These are phyloP conservation scores for Cucumis melo DNA, from an alignment of 306 rosid species.

Conservation along the genomic window DNA sequence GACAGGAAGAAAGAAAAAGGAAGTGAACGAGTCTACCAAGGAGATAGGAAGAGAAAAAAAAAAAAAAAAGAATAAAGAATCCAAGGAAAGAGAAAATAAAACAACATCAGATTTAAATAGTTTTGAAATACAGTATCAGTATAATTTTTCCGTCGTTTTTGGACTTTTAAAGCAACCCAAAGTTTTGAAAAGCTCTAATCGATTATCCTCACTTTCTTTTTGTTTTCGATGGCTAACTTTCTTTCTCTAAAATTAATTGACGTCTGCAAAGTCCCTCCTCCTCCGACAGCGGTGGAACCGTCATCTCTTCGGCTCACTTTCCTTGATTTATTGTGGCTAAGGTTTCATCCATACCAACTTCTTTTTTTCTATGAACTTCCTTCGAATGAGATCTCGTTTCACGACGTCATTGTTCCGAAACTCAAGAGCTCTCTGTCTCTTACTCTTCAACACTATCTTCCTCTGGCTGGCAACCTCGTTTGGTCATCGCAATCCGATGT, in stretches of 20 bases:
- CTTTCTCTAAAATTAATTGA: neutral
- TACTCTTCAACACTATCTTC: neutral
- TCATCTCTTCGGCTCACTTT: slow-evolving; percentile 17
- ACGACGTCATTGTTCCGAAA: neutral
- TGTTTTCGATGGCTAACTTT: no score
- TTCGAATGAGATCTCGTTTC: neutral
- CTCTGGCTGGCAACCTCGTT: neutral
- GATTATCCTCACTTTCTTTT: no score
- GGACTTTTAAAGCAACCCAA: no score
- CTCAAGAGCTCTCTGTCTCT: neutral
- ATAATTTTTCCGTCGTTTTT: no score
- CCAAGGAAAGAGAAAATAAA: no score
- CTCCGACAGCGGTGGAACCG: neutral
- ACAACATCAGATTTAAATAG: no score
- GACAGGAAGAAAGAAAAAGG: no score
- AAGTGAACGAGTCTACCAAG: no score
- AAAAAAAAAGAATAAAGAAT: no score
- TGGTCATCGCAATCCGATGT: neutral
- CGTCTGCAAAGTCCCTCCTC: slow-evolving; percentile 6
- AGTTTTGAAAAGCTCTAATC: no score
- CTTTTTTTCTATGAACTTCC: neutral
- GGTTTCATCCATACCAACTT: neutral
- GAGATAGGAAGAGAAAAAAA: no score
- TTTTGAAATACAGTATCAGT: no score
- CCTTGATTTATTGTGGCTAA: slow-evolving; percentile 14